Evolutionary conservation across 331 rosid genomes (phyloP).

Genomic region (Saraca asoca): DNA sequence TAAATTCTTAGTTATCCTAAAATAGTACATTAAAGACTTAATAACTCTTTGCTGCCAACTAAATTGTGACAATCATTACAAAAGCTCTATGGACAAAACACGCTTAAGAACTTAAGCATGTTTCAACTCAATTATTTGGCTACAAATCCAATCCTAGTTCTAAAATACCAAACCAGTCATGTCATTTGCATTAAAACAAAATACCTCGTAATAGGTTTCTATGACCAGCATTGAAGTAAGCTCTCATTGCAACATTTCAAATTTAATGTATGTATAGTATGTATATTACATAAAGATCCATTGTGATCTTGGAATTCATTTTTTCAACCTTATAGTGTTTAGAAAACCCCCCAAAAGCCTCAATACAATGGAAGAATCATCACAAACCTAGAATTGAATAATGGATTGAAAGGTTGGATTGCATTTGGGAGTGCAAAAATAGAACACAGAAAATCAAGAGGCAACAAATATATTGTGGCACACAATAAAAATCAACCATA

Average conservation of each 20-base stretch:
- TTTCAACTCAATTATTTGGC: conserved; percentile 21
- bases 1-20: background rate
- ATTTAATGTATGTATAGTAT: no score
- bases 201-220: no score
- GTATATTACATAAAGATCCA: no score
- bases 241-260: no score
- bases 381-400: conserved; percentile 61
- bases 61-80: background rate
- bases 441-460: conserved; percentile 46
- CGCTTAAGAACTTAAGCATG: background rate
- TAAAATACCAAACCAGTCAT: conserved; percentile 18
- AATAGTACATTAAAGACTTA: conserved; percentile 6
- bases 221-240: no score
- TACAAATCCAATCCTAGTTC: background rate
- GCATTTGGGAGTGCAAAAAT: conserved; percentile 52
- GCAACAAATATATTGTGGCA: conserved; percentile 68
- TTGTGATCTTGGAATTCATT: no score
- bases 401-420: conserved; percentile 67
- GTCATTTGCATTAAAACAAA: conserved; percentile 9
- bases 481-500: conserved; percentile 46
- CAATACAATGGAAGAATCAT: conserved; percentile 79
- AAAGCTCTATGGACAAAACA: background rate
- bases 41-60: conserved; percentile 8
- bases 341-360: conserved; percentile 53
- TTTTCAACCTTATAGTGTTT: conserved; percentile 50